Base-by-base conservation (phyloP, 805 yeast species). In the Saturnispora besseyi region DNA sequence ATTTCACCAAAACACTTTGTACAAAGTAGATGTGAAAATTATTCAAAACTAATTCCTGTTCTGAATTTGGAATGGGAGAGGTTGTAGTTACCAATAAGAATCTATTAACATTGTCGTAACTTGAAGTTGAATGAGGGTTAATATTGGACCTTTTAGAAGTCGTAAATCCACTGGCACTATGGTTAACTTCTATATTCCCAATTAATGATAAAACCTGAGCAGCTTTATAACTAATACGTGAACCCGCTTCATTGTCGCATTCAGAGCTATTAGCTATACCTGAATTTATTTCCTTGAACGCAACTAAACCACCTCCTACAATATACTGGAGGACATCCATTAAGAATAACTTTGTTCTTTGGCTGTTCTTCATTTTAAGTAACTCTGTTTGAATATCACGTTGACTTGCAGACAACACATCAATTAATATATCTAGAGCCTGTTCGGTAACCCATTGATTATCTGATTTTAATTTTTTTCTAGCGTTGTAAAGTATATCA, bases 381-480 rank as follows among this genome's bases (percentile, higher is more conserved):
- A 47, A 10, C 24, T 47, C 46, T 3, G 44, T 15, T 41, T 47
- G 50, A 18, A 47, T 47, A 15, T 47, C 50, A 21, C 45, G 40
- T 21, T 48, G 50, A 22, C 42, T 33, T n/a, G 37, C 22, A n/a
- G 65, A 49, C 45, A 84, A 65, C 57, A 76, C 82, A 32, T 72
- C 70, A 24, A 72, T 67, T 34, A 86, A 69, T 58, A 87, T 95
- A 50, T 71, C 73, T 22, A 88, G 64, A 1, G 84, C 87, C 59
- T 85, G 95, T 49, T 75, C 72, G 0, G 86, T 84, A 5, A 89
- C 87, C 67, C 81, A 79, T 44, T 76, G 74, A 61, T 85, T 84
- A 51, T 80, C 84, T 38, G 82, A 78, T 36, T 69, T 69, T 42
- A 84, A 70, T 46, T 90, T 67, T 54, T 77, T 63, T 0, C 77